A percentile compares a stretch with the other conserved stretches of the same genome.
Evolutionary conservation across 306 rosid species (phyloP).

Genomic region (Prunus kanzakura): DNA sequence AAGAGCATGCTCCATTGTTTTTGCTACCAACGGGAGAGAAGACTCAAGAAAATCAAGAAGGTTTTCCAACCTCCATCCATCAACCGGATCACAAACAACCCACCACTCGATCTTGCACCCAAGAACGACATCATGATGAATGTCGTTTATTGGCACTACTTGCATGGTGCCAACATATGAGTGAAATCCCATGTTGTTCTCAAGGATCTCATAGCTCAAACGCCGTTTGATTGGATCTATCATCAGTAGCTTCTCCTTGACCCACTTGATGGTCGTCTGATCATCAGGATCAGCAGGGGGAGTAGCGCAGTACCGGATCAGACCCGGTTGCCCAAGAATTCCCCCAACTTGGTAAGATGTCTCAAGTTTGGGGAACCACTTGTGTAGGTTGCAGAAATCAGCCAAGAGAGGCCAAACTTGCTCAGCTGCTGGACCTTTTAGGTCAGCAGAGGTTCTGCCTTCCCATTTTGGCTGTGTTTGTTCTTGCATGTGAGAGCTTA

Average conservation of each 20-base stretch:
- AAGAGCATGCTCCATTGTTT: constrained; percentile 36
- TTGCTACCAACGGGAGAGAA: constrained; percentile 32
- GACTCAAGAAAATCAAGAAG: constrained; percentile 19
- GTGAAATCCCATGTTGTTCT: constrained; percentile 51
- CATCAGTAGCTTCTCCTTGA: constrained; percentile 51
- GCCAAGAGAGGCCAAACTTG: constrained; percentile 41
- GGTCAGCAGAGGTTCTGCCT: background rate
- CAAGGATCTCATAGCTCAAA: constrained; percentile 51
- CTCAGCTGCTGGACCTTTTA: background rate
- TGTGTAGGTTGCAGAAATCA: constrained; percentile 70
- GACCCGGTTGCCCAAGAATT: constrained; percentile 47
- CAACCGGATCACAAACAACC: constrained; percentile 50
- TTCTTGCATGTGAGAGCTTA: background rate
- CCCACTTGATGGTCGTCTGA: constrained; percentile 31
- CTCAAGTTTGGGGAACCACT: constrained; percentile 40
- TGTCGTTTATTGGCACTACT: constrained; percentile 6
- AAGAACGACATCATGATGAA: background rate
- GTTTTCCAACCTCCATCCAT: constrained; percentile 44
- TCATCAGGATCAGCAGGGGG: background rate
- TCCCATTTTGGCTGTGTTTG: background rate
- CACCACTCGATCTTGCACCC: constrained; percentile 58
- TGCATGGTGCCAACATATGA: constrained; percentile 37
- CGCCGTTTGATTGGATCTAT: constrained; percentile 32
- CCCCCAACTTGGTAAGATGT: constrained; percentile 55
- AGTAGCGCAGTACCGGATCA: constrained; percentile 48